Percentiles rank a stretch among this genome's conserved stretches.
Evolutionary conservation across 441 rosid genomes (phyloP).

Genomic region (Gossypium davidsonii): DNA sequence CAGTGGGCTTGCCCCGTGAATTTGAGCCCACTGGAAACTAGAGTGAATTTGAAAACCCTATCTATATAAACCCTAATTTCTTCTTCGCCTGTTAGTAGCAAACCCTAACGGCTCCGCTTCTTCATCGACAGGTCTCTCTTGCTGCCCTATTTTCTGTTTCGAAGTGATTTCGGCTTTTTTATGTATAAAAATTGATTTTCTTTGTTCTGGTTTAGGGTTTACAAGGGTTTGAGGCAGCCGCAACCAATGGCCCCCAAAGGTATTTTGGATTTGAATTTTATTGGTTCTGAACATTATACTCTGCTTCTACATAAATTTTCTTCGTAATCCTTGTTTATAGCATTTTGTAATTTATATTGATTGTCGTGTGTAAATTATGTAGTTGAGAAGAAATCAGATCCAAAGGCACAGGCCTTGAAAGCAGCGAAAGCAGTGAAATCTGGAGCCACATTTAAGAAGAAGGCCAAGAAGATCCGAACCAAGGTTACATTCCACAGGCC

Average conservation of each 20-base stretch:
- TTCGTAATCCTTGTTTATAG: not conserved
- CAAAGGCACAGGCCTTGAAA: constrained; percentile 81
- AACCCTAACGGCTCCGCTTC: constrained; percentile 28
- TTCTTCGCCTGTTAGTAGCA: not conserved
- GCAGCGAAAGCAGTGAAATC: constrained; percentile 84
- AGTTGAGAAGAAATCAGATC: constrained; percentile 66
- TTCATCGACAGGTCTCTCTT: constrained; percentile 7
- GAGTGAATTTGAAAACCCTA: not conserved
- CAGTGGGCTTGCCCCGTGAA: not conserved
- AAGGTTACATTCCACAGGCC: constrained; percentile 89
- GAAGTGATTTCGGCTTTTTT: not conserved
- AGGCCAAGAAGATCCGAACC: constrained; percentile 66
- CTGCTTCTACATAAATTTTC: not conserved
- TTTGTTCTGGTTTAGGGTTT: not conserved
- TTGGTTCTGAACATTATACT: not conserved
- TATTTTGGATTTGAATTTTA: constrained; percentile 10
- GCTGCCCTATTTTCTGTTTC: no score
- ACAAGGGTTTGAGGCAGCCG: constrained; percentile 8
- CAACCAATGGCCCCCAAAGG: constrained; percentile 48
- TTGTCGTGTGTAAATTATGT: not conserved
- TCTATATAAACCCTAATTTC: constrained; percentile 24
- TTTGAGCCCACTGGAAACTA: not conserved
- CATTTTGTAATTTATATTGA: not conserved
- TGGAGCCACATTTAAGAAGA: constrained; percentile 70
- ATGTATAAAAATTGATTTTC: not conserved